Evolutionary conservation across 495 filamentous ascomycete genomes (phyloP), one percentile per base, ranked within the genome.

Genomic region (Talaromyces trachyspermus): DNA sequence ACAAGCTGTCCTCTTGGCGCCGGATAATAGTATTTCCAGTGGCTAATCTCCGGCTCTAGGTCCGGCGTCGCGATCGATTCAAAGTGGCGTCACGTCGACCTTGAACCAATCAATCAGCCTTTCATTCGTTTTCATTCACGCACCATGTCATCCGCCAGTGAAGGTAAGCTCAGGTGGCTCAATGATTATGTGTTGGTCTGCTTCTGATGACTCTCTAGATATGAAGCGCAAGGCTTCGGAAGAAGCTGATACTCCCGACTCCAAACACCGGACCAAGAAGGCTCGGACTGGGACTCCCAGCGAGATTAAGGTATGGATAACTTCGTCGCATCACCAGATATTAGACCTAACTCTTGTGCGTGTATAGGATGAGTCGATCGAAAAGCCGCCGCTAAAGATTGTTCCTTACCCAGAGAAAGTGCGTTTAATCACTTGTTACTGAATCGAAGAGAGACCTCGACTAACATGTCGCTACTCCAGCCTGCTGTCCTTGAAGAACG

Each of bases 401-500:
- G 82, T 89, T 25, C 85, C 84, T 0, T 94, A 88, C 50, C 86
- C 86, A n/a, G 87, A 91, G 58, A 90, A 89, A 75, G 85, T 85
- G 20, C 23, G 39, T 42, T 17, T 23, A 4, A 24, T 24, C 39
- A 12, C 24, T 23, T 15, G 23, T 42, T 8, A 7, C 19, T 26
- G 39, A 2, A 11, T 24, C 26, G 20, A n/a, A n/a, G n/a, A n/a
- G n/a, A 24, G 15, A 42, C 7, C 23, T 12, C 20, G 5, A 10
- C 39, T 26, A 24, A 24, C 12, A 24, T 23, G 5, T 42, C 9
- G 14, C 20, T 24, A 12, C 23, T 44, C 11, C 46, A 88, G 84
- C 86, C 89, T 11, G 94, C 92, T 1, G 91, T 95, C 0, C 73
- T 92, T 48, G 92, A 98, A 64, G 92, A 98, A 63, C 85, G 88